Conservation (phyloP, 2,329 filamentous ascomycete species). For the Cryphonectria nitschkei region DNA sequence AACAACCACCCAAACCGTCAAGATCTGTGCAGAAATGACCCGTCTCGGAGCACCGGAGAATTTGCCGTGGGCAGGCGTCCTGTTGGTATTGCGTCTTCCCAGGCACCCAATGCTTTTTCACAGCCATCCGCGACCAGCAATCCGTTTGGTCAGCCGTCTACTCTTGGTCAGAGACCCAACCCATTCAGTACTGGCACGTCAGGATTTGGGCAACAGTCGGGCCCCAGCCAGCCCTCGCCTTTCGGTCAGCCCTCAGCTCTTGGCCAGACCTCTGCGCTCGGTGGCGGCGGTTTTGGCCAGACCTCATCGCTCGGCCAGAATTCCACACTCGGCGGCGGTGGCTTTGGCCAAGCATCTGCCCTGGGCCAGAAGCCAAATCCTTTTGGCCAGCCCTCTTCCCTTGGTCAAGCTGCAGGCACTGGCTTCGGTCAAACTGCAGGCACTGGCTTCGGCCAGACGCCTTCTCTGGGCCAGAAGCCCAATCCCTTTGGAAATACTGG, state of each 20-base stretch:
- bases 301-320: constrained; percentile 38
- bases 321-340: constrained; percentile 34
- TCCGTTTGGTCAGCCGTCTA: constrained; percentile 47
- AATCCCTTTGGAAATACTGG: constrained; percentile 39
- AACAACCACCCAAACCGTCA: constrained; percentile 76
- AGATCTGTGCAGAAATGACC: constrained; percentile 61
- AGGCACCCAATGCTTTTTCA: constrained; percentile 33
- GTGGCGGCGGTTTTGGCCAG: constrained; percentile 43
- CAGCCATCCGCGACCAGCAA: constrained; percentile 38
- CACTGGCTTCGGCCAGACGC: constrained; percentile 45
- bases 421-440: constrained; percentile 44
- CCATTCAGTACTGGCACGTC: constrained; percentile 44
- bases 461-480: constrained; percentile 36
- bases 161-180: constrained; percentile 39
- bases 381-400: constrained; percentile 38
- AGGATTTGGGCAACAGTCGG: constrained; percentile 29
- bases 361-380: constrained; percentile 40
- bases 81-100: constrained; percentile 24
- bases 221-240: constrained; percentile 30
- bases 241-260: constrained; percentile 44
- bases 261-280: constrained; percentile 33
- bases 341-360: constrained; percentile 32
- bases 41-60: constrained; percentile 45
- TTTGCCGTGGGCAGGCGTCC: constrained; percentile 47
- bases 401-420: constrained; percentile 43